phyloP scores from a whole-genome alignment of 2,329 filamentous ascomycete species.

The Stylonectria norvegica region DNA sequence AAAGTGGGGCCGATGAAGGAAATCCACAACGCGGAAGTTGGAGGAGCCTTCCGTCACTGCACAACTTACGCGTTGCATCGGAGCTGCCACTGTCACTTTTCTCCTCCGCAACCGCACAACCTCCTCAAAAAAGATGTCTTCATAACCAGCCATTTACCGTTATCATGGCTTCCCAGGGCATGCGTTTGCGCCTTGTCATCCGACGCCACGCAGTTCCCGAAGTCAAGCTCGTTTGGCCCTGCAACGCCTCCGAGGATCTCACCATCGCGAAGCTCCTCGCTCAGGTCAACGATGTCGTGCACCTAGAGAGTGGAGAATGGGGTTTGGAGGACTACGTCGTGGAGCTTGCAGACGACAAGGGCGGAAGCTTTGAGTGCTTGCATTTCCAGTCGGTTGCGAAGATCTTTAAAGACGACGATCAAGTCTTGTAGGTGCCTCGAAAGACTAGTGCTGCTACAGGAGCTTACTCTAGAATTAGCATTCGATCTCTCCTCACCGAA shows the following conservation, averaged over 20 bases:
- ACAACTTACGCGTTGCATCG: no score
- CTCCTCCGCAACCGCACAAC: no score
- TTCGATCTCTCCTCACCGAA: constrained; percentile 71
- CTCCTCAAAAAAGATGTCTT: no score
- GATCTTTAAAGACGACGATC: constrained; percentile 77
- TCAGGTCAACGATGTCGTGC: constrained; percentile 74
- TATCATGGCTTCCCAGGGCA: constrained; percentile 31
- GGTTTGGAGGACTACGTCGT: constrained; percentile 87
- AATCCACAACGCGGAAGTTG: no score
- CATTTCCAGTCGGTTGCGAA: constrained; percentile 73
- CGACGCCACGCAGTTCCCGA: constrained; percentile 71
- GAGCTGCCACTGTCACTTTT: no score
- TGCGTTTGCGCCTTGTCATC: constrained; percentile 73
- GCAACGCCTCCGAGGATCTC: constrained; percentile 53
- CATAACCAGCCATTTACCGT: background rate
- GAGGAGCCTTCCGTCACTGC: no score
- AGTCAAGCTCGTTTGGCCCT: constrained; percentile 68
- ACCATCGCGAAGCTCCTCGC: constrained; percentile 76
- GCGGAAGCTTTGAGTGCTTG: constrained; percentile 75
- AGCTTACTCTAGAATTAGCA: constrained; percentile 45
- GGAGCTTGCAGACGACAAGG: constrained; percentile 57
- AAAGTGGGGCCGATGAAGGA: no score
- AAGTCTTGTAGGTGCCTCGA: constrained; percentile 62
- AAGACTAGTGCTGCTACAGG: background rate
- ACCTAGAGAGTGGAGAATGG: constrained; percentile 78